These are phyloP conservation scores for Mrakia gelida DNA, from an alignment of 768 basidiomycete genomes.

Conservation along the genomic window DNA sequence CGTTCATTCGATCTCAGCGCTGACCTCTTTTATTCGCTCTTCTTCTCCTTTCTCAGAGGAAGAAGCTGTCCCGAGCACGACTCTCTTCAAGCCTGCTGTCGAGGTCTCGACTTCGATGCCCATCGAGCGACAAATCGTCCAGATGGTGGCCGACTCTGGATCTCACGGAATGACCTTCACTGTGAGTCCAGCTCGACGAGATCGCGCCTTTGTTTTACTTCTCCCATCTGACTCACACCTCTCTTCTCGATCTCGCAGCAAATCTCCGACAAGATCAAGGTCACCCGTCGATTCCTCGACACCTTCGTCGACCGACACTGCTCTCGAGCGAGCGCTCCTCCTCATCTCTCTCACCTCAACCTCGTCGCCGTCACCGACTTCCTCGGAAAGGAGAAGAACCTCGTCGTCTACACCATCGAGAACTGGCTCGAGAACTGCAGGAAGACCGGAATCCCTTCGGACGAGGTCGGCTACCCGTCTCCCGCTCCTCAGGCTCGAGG, in stretches of 20 bases:
- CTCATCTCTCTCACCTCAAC: constrained; percentile 23
- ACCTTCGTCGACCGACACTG: constrained; percentile 20
- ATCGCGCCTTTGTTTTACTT: neutral
- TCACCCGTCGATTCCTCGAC: constrained; percentile 20
- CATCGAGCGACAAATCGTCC: constrained; percentile 21
- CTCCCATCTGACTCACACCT: neutral
- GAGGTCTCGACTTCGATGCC: neutral
- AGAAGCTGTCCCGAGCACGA: neutral
- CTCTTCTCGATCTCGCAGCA: neutral
- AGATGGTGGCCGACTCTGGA: neutral
- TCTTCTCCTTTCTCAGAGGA: neutral
- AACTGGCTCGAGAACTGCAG: constrained; percentile 12
- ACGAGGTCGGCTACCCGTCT: neutral
- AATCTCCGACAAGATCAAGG: neutral
- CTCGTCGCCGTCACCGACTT: constrained; percentile 20
- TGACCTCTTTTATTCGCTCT: neutral
- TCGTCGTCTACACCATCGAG: constrained; percentile 15
- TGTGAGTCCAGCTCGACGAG: neutral
- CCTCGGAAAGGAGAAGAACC: constrained; percentile 16
- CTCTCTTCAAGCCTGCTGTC: neutral
- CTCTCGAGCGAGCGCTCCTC: neutral
- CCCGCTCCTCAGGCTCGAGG: constrained; percentile 21
- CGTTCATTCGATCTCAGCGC: neutral
- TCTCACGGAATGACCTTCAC: constrained; percentile 13
- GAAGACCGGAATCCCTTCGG: neutral